Evolutionary conservation across 768 basidiomycete genomes (phyloP).

Genomic region (Pulveroboletus sp.): DNA sequence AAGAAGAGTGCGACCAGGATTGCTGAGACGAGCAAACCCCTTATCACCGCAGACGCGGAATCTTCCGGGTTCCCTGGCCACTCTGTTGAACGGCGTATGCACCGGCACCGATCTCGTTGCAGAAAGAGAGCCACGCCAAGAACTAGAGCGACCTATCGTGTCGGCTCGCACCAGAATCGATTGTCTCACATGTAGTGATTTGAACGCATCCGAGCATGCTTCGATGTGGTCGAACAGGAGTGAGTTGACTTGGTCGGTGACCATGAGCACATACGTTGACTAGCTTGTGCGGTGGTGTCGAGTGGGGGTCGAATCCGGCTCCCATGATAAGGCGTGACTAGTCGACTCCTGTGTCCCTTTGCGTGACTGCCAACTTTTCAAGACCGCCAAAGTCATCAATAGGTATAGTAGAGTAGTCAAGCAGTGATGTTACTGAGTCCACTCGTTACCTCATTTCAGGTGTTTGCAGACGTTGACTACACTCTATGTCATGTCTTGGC

Average conservation of each 20-base stretch:
- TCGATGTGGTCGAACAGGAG: constrained; percentile 92
- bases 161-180: constrained; percentile 86
- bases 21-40: constrained; percentile 56
- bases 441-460: too few relatives aligned
- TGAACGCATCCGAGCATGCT: constrained; percentile 90
- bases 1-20: constrained; percentile 68
- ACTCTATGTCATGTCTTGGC: too few relatives aligned
- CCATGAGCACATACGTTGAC: too few relatives aligned
- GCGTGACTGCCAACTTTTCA: too few relatives aligned
- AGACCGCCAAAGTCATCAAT: too few relatives aligned
- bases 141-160: constrained; percentile 85
- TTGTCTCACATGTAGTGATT: constrained; percentile 83
- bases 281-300: too few relatives aligned
- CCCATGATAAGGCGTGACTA: too few relatives aligned
- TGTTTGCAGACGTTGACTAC: too few relatives aligned
- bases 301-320: too few relatives aligned
- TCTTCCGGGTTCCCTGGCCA: constrained; percentile 7
- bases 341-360: too few relatives aligned
- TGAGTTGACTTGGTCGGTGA: constrained; percentile 48
- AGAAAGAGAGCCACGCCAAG: constrained; percentile 82
- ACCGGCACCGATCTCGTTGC: constrained; percentile 87
- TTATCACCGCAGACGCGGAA: constrained; percentile 34
- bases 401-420: too few relatives aligned
- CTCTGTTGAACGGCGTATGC: constrained; percentile 38
- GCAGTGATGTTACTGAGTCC: too few relatives aligned